Evolutionary conservation across 2,329 filamentous ascomycete species (phyloP).

Genomic region (Gyromitra esculenta): DNA sequence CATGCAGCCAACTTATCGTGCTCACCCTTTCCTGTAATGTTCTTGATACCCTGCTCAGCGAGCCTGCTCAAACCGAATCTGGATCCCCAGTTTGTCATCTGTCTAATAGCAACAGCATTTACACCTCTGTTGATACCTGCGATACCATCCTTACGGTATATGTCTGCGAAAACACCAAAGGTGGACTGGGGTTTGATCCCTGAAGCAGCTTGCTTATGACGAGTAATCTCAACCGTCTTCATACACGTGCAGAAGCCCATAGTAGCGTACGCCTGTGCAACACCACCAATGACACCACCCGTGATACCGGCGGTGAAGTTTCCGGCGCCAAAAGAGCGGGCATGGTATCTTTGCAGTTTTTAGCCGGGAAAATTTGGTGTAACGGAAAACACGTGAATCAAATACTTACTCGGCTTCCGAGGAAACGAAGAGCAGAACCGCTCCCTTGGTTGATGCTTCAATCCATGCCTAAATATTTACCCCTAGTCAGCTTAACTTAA

Average conservation of each 20-base stretch:
- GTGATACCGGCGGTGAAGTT: slow-evolving; percentile 89
- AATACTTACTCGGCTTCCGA: slow-evolving; percentile 80
- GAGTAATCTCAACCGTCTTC: slow-evolving; percentile 99
- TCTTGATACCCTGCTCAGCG: slow-evolving; percentile 87
- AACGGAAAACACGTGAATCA: slow-evolving; percentile 17
- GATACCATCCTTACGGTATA: slow-evolving; percentile 94
- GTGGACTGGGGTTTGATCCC: slow-evolving; percentile 89
- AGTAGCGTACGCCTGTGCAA: slow-evolving; percentile 97
- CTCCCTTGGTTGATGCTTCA: slow-evolving; percentile 99
- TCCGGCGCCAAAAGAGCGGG: slow-evolving; percentile 80
- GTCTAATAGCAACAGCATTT: slow-evolving; percentile 96
- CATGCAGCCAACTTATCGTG: slow-evolving; percentile 77
- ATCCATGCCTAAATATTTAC: slow-evolving; percentile 77
- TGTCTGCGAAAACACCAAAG: slow-evolving; percentile 94
- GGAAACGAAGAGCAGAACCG: slow-evolving; percentile 97
- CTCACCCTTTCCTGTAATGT: slow-evolving; percentile 78
- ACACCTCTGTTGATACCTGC: slow-evolving; percentile 97
- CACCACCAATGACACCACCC: slow-evolving; percentile 91
- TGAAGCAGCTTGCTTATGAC: slow-evolving; percentile 87
- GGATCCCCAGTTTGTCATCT: slow-evolving; percentile 99
- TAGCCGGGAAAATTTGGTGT: slow-evolving; percentile 6
- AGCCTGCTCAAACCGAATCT: slow-evolving; percentile 93
- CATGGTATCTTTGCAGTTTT: slow-evolving; percentile 71
- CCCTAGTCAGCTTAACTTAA: slow-evolving; percentile 35
- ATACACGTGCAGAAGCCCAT: slow-evolving; percentile 99